phyloP scores from a whole-genome alignment of 2,329 filamentous ascomycete species.

The Exophiala dermatitidis region DNA sequence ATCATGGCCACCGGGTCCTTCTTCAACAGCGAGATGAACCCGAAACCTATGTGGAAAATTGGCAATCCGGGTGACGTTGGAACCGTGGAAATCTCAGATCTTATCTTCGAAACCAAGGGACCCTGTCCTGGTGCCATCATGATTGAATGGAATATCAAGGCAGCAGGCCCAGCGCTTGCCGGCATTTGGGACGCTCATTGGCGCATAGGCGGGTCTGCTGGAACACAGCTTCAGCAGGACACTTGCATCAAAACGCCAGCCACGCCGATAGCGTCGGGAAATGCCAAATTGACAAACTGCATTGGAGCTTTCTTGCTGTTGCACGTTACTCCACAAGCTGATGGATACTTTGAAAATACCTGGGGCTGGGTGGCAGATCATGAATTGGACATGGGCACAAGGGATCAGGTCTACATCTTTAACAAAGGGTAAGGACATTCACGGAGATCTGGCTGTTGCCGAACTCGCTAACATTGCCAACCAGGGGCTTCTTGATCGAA shows the following conservation, averaged over 20 bases:
- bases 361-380: conserved; percentile 34
- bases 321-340: conserved; percentile 54
- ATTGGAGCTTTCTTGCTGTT: conserved; percentile 46
- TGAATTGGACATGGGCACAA: conserved; percentile 27
- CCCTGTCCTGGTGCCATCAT: conserved; percentile 34
- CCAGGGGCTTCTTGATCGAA: conserved; percentile 39
- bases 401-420: conserved; percentile 59
- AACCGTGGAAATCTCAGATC: conserved; percentile 34
- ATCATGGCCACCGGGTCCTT: conserved; percentile 31
- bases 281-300: conserved; percentile 26
- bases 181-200: conserved; percentile 34
- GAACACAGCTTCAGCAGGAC: conserved; percentile 30
- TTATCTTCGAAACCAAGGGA: conserved; percentile 34
- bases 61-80: conserved; percentile 31
- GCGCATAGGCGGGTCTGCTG: conserved; percentile 35
- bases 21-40: conserved; percentile 29
- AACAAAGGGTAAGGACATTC: conserved; percentile 39
- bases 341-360: conserved; percentile 33
- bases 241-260: conserved; percentile 32
- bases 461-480: conserved; percentile 23
- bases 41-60: conserved; percentile 28
- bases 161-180: conserved; percentile 29
- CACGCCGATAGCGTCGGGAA: conserved; percentile 28
- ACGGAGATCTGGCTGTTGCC: background rate
- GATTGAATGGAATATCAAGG: conserved; percentile 34